Evolutionary conservation across 257 asterid species (phyloP).

Genomic region (Solanum medicagineum): DNA sequence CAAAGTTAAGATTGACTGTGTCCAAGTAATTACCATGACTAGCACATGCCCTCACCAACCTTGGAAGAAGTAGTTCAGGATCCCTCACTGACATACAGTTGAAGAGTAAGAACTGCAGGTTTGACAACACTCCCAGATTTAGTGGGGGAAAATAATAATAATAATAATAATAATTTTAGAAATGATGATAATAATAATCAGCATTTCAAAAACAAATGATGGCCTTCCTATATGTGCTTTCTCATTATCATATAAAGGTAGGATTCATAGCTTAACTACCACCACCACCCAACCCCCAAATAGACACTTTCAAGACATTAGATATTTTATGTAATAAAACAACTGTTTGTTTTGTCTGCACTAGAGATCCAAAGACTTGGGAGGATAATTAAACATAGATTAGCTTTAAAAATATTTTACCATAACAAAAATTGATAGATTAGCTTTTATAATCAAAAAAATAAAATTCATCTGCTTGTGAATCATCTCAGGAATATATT

Average conservation of each 20-base stretch:
- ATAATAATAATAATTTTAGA: neutral
- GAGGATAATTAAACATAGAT: neutral
- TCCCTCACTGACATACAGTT: constrained; percentile 97
- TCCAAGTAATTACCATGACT: constrained; percentile 54
- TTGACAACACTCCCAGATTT: neutral
- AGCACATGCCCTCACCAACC: constrained; percentile 59
- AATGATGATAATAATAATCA: neutral
- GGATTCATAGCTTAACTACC: neutral
- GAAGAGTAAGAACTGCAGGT: constrained; percentile 85
- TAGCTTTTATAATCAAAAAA: neutral
- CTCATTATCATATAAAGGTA: neutral
- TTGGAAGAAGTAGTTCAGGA: constrained; percentile 88
- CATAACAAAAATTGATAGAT: neutral
- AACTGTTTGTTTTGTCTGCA: neutral
- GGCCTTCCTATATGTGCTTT: neutral
- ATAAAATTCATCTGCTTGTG: neutral
- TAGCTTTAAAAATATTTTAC: neutral
- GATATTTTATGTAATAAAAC: neutral
- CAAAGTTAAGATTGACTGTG: neutral
- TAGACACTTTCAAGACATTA: neutral
- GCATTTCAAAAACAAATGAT: neutral
- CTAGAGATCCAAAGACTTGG: neutral
- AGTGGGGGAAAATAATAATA: neutral
- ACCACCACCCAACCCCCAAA: neutral
- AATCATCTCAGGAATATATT: neutral